phyloP scores from a whole-genome alignment of 768 basidiomycete species.

The Phanerochaete sordida region DNA sequence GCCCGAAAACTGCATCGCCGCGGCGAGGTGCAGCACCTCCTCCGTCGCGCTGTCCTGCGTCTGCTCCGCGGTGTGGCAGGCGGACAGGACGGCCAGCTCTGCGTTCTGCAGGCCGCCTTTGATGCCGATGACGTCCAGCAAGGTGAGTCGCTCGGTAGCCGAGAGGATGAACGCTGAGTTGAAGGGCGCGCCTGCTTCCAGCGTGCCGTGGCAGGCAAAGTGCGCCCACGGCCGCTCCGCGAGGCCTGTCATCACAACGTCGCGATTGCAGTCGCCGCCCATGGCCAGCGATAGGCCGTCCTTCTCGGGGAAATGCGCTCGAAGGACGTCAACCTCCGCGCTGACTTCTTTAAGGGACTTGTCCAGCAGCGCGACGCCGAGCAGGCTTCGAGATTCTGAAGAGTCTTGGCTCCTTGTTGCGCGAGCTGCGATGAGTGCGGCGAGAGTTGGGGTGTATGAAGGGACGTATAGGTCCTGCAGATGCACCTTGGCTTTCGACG shows the following conservation, averaged over 20 bases:
- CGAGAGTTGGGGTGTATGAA: slow-evolving; percentile 28
- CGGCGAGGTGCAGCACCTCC: slow-evolving; percentile 40
- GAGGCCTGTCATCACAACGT: slow-evolving; percentile 10
- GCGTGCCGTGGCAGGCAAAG: slow-evolving; percentile 25
- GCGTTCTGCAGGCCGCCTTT: slow-evolving; percentile 14
- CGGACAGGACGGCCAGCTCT: slow-evolving; percentile 42
- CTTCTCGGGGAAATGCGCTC: background rate
- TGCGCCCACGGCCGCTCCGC: slow-evolving; percentile 20
- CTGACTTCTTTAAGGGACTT: background rate
- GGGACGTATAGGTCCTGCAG: slow-evolving; percentile 23
- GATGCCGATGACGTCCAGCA: slow-evolving; percentile 16
- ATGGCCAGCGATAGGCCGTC: background rate
- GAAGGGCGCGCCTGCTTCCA: slow-evolving; percentile 20
- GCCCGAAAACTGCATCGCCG: slow-evolving; percentile 34
- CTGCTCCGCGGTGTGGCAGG: slow-evolving; percentile 40
- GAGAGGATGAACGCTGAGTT: slow-evolving; percentile 25
- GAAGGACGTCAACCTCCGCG: background rate
- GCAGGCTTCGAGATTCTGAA: background rate
- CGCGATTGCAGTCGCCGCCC: background rate
- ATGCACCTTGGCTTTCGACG: background rate
- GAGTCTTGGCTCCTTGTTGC: background rate
- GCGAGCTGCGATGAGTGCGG: slow-evolving; percentile 14
- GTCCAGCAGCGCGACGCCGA: background rate
- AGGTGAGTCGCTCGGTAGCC: slow-evolving; percentile 17
- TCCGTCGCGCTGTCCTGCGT: slow-evolving; percentile 31